Evolutionary conservation across 2,329 filamentous ascomycete species (phyloP).

Genomic region (Colletotrichum sp.): DNA sequence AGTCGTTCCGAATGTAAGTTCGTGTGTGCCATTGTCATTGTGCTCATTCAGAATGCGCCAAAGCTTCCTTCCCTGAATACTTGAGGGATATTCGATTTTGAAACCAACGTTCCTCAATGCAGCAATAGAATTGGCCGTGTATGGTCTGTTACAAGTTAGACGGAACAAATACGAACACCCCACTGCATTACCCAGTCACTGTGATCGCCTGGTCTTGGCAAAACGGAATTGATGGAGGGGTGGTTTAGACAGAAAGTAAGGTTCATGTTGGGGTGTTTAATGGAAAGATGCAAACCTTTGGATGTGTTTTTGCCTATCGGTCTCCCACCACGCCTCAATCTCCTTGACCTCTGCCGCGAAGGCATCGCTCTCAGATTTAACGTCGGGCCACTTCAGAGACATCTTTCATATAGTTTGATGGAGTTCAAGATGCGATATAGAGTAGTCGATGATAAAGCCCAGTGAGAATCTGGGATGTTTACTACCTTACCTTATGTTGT

Average conservation of each 20-base stretch:
- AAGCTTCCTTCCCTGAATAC: slow-evolving; percentile 38
- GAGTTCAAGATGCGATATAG: neutral
- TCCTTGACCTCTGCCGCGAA: neutral
- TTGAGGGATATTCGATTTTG: slow-evolving; percentile 31
- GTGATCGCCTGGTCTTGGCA: neutral
- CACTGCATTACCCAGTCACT: neutral
- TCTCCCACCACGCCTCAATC: neutral
- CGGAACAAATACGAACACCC: neutral
- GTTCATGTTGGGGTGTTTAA: accelerated
- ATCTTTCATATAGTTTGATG: neutral
- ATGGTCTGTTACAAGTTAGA: slow-evolving; percentile 23
- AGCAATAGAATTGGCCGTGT: slow-evolving; percentile 36
- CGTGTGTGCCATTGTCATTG: slow-evolving; percentile 34
- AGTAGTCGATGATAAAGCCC: too few relatives aligned
- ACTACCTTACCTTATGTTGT: neutral
- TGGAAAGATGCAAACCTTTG: neutral
- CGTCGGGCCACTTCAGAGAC: neutral
- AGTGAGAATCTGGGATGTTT: neutral
- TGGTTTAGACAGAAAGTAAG: neutral
- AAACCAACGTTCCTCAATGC: slow-evolving; percentile 32
- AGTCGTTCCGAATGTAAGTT: slow-evolving; percentile 42
- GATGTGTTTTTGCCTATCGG: neutral
- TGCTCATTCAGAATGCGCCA: slow-evolving; percentile 40
- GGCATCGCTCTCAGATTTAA: neutral
- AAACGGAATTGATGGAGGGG: accelerated